Evolutionary conservation across 1,284 basidiomycete species (phyloP), one percentile per base, ranked within the genome.

Genomic region (Rhodotorula sp.): DNA sequence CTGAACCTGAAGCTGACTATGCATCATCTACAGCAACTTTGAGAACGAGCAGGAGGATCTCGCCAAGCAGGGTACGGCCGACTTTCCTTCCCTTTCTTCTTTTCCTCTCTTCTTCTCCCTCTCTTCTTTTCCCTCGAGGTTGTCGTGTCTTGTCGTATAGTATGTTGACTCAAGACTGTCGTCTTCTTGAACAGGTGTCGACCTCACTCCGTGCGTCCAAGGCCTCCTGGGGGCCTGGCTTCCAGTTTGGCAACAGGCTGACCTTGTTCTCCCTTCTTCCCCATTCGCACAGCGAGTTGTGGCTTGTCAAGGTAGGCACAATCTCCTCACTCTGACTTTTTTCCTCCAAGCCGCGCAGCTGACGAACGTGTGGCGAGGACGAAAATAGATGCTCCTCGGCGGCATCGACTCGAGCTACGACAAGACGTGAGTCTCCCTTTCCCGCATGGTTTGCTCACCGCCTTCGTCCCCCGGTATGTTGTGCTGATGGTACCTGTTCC

Each of bases 281-380:
- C n/a, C 8, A 4, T 15, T 6, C 3, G 20, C 8, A 45, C 29
- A 64, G 54, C 61, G 55, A 58, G 26, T 46, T 46, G 17, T 64
- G 59, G 59, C 48, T 66, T 17, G 65, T 66, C 59, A 66, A 66
- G 64, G 49, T 61, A 10, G 1, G 42, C 17, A 6, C 15, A 7
- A 1, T 4, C 18, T 0, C 33, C 57, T 29, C 12, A 29, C 29
- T 54, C 12, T n/a, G n/a, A n/a, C n/a, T n/a, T 4, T 55, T 15
- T 20, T 24, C 30, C 5, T 17, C 7, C 20, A 4, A 6, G 55
- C 6, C 5, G 6, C 37, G 12, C 4, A 2, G 7, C 59, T 49
- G 46, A 48, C 26, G 20, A 3, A 12, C 24, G 3, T 22, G 24
- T 49, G 26, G 10, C 20, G 20, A 29, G 24, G 17, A 6, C 14